These are phyloP conservation scores for Zalaria sp. DNA, from an alignment of 2,329 filamentous ascomycete species.

Conservation along the genomic window DNA sequence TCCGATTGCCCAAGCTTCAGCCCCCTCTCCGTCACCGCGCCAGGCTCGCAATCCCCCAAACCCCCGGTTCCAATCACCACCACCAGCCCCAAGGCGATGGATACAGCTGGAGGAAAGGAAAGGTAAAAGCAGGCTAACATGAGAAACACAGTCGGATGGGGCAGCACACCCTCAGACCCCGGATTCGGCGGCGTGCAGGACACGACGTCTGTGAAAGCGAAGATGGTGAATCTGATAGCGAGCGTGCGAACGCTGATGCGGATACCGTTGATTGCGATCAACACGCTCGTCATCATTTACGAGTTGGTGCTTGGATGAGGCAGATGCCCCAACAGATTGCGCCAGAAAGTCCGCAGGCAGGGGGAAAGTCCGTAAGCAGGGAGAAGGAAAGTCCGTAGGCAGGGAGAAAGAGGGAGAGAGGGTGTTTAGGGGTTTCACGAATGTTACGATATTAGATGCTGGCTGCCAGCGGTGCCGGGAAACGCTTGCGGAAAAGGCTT, in stretches of 20 bases:
- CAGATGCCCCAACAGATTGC: no score
- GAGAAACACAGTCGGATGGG: constrained; percentile 59
- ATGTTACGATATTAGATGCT: no score
- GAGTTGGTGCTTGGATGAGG: constrained; percentile 59
- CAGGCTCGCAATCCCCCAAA: not conserved
- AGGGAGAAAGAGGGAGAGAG: no score
- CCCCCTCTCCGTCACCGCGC: no score
- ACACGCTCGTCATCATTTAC: constrained; percentile 71
- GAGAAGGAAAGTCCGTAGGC: no score
- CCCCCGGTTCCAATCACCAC: not conserved
- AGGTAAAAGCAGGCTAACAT: not conserved
- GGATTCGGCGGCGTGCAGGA: constrained; percentile 60
- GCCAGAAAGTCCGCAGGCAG: no score
- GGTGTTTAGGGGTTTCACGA: no score
- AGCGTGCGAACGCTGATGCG: constrained; percentile 86
- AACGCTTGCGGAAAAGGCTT: no score
- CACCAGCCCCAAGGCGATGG: not conserved
- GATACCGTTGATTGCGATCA: constrained; percentile 75
- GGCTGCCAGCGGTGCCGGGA: no score
- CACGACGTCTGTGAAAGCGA: constrained; percentile 69
- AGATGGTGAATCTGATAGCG: constrained; percentile 78
- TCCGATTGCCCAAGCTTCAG: no score
- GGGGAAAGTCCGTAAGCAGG: no score
- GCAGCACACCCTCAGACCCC: constrained; percentile 49
- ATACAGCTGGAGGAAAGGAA: no score